Conservation (phyloP, 495 filamentous ascomycete genomes). For the Penicillium odoratum region DNA sequence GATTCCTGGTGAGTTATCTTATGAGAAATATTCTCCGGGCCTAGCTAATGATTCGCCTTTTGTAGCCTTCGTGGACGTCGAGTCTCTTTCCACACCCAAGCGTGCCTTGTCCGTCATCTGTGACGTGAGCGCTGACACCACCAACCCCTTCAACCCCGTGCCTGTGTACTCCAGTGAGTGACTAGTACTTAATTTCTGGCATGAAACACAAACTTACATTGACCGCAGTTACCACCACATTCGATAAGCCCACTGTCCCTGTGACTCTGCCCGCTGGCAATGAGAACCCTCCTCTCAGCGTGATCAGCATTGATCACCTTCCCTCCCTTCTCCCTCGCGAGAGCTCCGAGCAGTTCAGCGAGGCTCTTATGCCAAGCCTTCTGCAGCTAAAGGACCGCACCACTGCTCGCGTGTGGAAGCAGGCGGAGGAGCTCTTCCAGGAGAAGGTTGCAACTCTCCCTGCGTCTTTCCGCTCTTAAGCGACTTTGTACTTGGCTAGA, state of each 20-base stretch:
- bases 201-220: not conserved
- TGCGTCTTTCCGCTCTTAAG: conserved; percentile 24
- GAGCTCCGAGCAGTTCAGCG: conserved; percentile 82
- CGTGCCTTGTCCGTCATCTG: conserved; percentile 83
- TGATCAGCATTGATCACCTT: conserved; percentile 90
- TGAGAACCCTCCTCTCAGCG: conserved; percentile 61
- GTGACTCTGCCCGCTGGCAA: conserved; percentile 53
- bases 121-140: conserved; percentile 79
- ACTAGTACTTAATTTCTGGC: not conserved
- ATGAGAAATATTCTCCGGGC: not conserved
- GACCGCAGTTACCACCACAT: conserved; percentile 64
- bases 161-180: conserved; percentile 68
- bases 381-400: conserved; percentile 73
- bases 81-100: conserved; percentile 64
- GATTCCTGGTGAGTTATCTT: conserved; percentile 36
- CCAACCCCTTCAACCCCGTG: conserved; percentile 74
- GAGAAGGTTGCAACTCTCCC: conserved; percentile 81
- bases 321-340: conserved; percentile 85
- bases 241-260: conserved; percentile 78
- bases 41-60: not conserved
- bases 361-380: conserved; percentile 75
- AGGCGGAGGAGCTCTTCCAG: conserved; percentile 80
- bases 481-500: not conserved
- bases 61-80: conserved; percentile 63
- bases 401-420: conserved; percentile 73